Evolutionary conservation across 371 early-diverging fungal genomes (phyloP), one percentile per base, ranked within the genome.

Genomic region (Dichotomocladium elegans): DNA sequence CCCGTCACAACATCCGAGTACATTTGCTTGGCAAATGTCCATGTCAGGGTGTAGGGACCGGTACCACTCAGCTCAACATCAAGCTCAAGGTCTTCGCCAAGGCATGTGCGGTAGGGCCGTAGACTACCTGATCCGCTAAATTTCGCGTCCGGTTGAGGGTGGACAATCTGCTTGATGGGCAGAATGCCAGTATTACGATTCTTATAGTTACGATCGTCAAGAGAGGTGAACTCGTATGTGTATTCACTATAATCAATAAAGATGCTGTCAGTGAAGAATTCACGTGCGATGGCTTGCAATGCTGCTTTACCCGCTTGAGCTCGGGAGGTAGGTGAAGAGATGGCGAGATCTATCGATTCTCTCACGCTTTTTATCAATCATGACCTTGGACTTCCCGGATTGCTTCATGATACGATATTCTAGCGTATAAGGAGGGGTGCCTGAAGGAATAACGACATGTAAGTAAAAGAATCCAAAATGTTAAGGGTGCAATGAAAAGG

Each of bases 81-180:
- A 7, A 72, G 54, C 21, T 54, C 55, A 10, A 72, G 30, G 7
- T 59, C 54, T 48, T 78, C 70, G 19, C 73, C 73, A 30, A 74
- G 51, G 53, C 78, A 78, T 0, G 72, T 74, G 12, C 68, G 66
- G 5, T 65, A 41, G 9, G 63, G n/a, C 17, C 57, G 46, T 6
- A 51, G 26, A 6, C 29, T 25, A 28, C 15, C 49, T 41, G 43
- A 35, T 14, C 48, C 55, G n/a, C 26, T 63, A 47, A 78, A 78
- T n/a, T 58, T 51, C 29, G 78, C 78, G 43, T 74, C 66, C 12
- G 78, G 78, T 50, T 78, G 78, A 53, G 78, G 78, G 56, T 74
- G 74, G 1, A 78, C 78, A 1, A 57, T 46, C 45, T 78, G 78
- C 9, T 66, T 57, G 46, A 74, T 62, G 1, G 66, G 49, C 12